Base-by-base conservation (phyloP, 192 early-diverging fungal species). In the Thoreauomyces humboldtii region DNA sequence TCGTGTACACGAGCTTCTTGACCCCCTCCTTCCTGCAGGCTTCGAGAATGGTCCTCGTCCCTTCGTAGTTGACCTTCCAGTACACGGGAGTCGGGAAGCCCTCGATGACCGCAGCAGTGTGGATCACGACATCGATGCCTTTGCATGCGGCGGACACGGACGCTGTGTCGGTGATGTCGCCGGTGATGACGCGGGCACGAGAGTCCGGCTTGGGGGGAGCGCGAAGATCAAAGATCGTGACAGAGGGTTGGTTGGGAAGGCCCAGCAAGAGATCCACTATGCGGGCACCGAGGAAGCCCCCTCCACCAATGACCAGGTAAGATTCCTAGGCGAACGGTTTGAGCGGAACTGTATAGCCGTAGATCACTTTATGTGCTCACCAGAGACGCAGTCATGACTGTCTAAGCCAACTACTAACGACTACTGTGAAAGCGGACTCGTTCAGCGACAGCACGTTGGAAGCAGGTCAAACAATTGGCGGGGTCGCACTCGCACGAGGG, bases 81-180 rank as follows among this genome's bases (percentile, higher is more conserved):
- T 88, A 79, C 19, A 88, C 82, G 35, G 80, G 78, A 43, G 78
- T 77, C 2, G 87, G 77, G 58, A 78, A 79, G 61, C 87, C 87
- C 72, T 89, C 87, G 47, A 89, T 77, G 4, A 94, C 93, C 1
- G 92, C 93, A 2, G 94, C 95, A 0, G 92, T 92, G 76, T 98
- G 93, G 75, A 98, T 88, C 21, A 92, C 91, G 45, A 73, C 79
- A 2, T 77, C 88, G 48, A 79, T 83, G 11, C 85, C 87, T 17
- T 77, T 70, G 9, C 89, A 69, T 0, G 92, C 92, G 1, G 65
- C 34, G 17, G 50, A 72, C 9, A 98, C 79, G 44, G 77, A 64
- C 15, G 52, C 63, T 7, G 52, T 56, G 46, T 75, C 72, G 61
- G 79, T 80, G 41, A 90, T 86, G 45, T 90, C 88, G 55, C 87